These are phyloP conservation scores for Taxawa tesnikishii DNA, from an alignment of 2,329 filamentous ascomycete species.

Conservation along the genomic window DNA sequence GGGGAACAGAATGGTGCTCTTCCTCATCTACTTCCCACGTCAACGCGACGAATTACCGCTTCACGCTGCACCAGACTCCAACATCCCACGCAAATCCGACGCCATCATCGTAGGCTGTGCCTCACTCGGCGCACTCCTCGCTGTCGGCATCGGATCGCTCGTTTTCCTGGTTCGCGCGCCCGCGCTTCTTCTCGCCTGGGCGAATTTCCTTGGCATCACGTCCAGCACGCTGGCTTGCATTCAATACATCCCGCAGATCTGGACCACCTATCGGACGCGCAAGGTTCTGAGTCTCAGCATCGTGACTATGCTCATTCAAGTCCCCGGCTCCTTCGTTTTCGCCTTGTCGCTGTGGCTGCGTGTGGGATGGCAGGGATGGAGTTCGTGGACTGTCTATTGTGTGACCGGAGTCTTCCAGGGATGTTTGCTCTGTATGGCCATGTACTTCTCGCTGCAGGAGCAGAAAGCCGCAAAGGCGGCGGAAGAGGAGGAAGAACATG, in stretches of 20 bases:
- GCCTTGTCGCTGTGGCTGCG: conserved; percentile 62
- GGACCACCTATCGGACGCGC: conserved; percentile 74
- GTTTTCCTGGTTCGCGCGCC: conserved; percentile 55
- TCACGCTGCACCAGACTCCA: conserved; percentile 33
- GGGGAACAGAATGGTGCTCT: conserved; percentile 66
- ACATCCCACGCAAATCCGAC: conserved; percentile 51
- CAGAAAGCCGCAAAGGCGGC: conserved; percentile 2
- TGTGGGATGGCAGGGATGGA: conserved; percentile 77
- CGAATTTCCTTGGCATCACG: conserved; percentile 71
- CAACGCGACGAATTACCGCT: conserved; percentile 21
- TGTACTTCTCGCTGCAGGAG: conserved; percentile 54
- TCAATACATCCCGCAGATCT: conserved; percentile 93
- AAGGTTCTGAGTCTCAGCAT: conserved; percentile 87
- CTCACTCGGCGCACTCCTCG: conserved; percentile 65
- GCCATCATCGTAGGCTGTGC: conserved; percentile 62
- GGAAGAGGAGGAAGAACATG: conserved; percentile 6
- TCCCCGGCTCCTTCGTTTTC: conserved; percentile 82
- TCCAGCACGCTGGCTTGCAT: conserved; percentile 68
- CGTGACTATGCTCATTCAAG: conserved; percentile 97
- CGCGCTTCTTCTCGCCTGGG: conserved; percentile 60
- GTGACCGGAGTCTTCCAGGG: conserved; percentile 81
- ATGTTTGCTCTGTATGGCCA: conserved; percentile 63
- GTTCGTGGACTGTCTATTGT: conserved; percentile 85
- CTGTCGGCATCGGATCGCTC: conserved; percentile 51
- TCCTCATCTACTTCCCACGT: conserved; percentile 84